Evolutionary conservation across 1,284 basidiomycete genomes (phyloP).

Genomic region (Paramarasmius palmivorus): DNA sequence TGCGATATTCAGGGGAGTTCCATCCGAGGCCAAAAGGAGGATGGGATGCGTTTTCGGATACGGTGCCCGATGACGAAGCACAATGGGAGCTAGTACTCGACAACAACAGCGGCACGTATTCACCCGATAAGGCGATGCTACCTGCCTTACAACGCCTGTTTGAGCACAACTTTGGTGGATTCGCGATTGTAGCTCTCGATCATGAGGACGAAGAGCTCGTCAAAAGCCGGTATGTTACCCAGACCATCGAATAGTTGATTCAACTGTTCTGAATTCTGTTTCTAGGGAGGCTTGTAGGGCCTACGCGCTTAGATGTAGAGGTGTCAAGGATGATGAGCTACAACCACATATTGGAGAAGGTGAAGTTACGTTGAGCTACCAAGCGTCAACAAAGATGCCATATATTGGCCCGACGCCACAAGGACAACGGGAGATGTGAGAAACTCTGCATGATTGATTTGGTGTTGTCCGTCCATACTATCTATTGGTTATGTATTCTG

Average conservation of each 20-base stretch:
- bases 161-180: slow-evolving; percentile 70
- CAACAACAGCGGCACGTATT: slow-evolving; percentile 77
- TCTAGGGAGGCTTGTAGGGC: slow-evolving; percentile 61
- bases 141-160: slow-evolving; percentile 55
- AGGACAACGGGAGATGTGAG: slow-evolving; percentile 1
- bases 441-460: not conserved
- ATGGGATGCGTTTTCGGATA: slow-evolving; percentile 63
- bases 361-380: slow-evolving; percentile 47
- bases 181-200: slow-evolving; percentile 56
- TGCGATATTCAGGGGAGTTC: slow-evolving; percentile 76
- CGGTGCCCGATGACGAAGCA: slow-evolving; percentile 49
- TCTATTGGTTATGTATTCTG: not conserved
- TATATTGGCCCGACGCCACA: not conserved
- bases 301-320: slow-evolving; percentile 60
- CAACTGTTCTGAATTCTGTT: no score
- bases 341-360: slow-evolving; percentile 58
- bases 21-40: slow-evolving; percentile 72
- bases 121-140: slow-evolving; percentile 60
- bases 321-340: slow-evolving; percentile 56
- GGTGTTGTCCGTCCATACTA: not conserved
- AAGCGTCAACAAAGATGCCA: slow-evolving; percentile 14
- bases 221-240: not conserved
- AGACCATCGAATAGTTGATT: slow-evolving; percentile 50
- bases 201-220: slow-evolving; percentile 30
- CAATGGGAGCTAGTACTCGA: slow-evolving; percentile 76